Percentiles rank a stretch among this genome's conserved stretches.
phyloP scores from a whole-genome alignment of 768 basidiomycete genomes.

The Phanerochaete carnosa region DNA sequence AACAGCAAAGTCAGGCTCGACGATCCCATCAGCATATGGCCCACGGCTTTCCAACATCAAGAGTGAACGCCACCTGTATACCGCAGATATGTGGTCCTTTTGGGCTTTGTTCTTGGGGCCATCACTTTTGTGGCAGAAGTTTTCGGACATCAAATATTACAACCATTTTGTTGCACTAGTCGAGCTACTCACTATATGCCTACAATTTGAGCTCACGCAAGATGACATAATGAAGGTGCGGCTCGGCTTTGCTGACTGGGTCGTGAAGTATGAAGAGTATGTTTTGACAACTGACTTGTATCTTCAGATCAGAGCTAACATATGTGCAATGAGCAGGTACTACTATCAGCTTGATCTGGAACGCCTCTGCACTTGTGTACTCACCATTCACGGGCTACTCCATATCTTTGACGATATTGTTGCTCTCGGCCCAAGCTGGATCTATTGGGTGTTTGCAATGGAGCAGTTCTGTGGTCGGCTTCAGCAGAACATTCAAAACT shows the following conservation, averaged over 20 bases:
- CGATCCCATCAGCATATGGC: slow-evolving; percentile 39
- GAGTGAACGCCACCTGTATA: slow-evolving; percentile 23
- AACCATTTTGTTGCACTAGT: slow-evolving; percentile 38
- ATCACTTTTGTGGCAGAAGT: slow-evolving; percentile 32
- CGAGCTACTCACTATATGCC: slow-evolving; percentile 31
- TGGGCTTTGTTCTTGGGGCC: slow-evolving; percentile 40
- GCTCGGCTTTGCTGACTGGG: too few relatives aligned
- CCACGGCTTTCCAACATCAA: slow-evolving; percentile 30
- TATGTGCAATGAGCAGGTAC: slow-evolving; percentile 22
- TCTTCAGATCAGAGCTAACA: too few relatives aligned
- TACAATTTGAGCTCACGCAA: slow-evolving; percentile 32
- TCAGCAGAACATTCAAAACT: slow-evolving; percentile 17
- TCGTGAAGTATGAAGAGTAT: too few relatives aligned
- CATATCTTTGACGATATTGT: slow-evolving; percentile 28
- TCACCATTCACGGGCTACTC: slow-evolving; percentile 31
- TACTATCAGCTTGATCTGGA: slow-evolving; percentile 27
- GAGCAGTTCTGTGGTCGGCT: slow-evolving; percentile 25
- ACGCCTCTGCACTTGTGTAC: slow-evolving; percentile 25
- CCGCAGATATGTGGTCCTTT: slow-evolving; percentile 37
- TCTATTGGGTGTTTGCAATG: slow-evolving; percentile 29
- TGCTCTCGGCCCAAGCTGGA: slow-evolving; percentile 20
- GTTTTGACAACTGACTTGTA: too few relatives aligned
- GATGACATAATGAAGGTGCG: background rate
- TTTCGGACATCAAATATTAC: slow-evolving; percentile 32
- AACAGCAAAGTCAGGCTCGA: slow-evolving; percentile 26